phyloP scores from a whole-genome alignment of 768 basidiomycete genomes.

The Tricholoma terreum region DNA sequence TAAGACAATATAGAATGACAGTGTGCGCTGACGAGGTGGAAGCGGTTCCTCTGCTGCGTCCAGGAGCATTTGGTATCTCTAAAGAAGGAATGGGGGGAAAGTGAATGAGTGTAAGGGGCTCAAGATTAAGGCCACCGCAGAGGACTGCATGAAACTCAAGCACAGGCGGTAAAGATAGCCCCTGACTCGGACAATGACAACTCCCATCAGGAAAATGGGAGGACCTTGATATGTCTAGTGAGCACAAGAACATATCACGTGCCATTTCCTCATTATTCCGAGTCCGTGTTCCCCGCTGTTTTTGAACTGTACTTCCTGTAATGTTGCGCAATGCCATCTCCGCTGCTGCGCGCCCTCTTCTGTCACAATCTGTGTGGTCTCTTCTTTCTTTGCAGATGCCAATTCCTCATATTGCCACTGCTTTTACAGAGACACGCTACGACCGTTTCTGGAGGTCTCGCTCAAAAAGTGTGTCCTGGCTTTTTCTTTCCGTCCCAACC shows the following conservation, averaged over 20 bases:
- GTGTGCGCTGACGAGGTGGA: constrained; percentile 34
- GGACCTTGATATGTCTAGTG: no score
- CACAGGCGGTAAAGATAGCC: no score
- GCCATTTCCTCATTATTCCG: constrained; percentile 4
- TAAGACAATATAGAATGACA: constrained; percentile 60
- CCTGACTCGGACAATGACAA: no score
- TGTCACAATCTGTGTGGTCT: constrained; percentile 44
- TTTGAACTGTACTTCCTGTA: constrained; percentile 31
- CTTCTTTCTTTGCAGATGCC: not conserved
- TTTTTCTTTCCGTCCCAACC: constrained; percentile 10
- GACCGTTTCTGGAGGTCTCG: constrained; percentile 74
- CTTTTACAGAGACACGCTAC: constrained; percentile 59
- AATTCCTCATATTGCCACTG: not conserved
- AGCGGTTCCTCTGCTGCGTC: constrained; percentile 40
- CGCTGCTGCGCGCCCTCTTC: constrained; percentile 50
- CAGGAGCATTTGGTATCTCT: constrained; percentile 15
- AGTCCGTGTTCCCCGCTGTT: constrained; percentile 29
- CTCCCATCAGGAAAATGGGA: no score
- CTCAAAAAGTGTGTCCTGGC: constrained; percentile 54
- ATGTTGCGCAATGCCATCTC: constrained; percentile 71
- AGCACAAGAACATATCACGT: no score
- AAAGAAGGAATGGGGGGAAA: not conserved
- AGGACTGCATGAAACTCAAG: no score
- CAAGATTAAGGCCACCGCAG: no score
- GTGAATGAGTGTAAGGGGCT: no score